Percentiles rank a stretch among this genome's conserved stretches.
phyloP scores from a whole-genome alignment of 106 monocot species.

The Ottelia alismoides region DNA sequence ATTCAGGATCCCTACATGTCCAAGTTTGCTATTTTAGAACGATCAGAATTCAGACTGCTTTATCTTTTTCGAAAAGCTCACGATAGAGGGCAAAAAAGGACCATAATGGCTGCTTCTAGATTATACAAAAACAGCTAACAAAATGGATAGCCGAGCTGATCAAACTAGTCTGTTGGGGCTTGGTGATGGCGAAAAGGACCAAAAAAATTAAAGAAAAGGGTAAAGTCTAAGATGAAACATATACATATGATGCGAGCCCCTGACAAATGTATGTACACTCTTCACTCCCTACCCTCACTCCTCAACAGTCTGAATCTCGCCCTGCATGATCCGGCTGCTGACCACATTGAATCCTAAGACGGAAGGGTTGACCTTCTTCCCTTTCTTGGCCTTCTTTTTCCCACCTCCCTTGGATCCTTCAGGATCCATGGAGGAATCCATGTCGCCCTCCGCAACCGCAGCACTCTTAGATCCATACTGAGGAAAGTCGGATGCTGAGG shows the following conservation, averaged over 20 bases:
- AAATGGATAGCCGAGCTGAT: no score
- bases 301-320: slow-evolving; percentile 80
- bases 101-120: no score
- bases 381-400: slow-evolving; percentile 92
- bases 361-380: slow-evolving; percentile 60
- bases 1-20: no score
- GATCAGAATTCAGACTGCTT: no score
- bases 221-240: not conserved
- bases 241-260: slow-evolving; percentile 7
- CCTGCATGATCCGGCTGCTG: slow-evolving; percentile 97
- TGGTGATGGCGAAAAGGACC: not conserved
- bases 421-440: slow-evolving; percentile 8
- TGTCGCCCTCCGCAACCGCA: not conserved
- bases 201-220: not conserved
- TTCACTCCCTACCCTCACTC: slow-evolving; percentile 21
- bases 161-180: no score
- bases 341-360: slow-evolving; percentile 82
- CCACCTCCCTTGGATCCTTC: slow-evolving; percentile 26
- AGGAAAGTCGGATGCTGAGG: not conserved
- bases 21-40: no score
- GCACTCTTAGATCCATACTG: not conserved
- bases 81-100: no score
- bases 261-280: not conserved
- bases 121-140: no score
- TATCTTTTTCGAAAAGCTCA: no score